phyloP scores from a whole-genome alignment of 106 monocot genomes.

The Amphibolis antarctica region DNA sequence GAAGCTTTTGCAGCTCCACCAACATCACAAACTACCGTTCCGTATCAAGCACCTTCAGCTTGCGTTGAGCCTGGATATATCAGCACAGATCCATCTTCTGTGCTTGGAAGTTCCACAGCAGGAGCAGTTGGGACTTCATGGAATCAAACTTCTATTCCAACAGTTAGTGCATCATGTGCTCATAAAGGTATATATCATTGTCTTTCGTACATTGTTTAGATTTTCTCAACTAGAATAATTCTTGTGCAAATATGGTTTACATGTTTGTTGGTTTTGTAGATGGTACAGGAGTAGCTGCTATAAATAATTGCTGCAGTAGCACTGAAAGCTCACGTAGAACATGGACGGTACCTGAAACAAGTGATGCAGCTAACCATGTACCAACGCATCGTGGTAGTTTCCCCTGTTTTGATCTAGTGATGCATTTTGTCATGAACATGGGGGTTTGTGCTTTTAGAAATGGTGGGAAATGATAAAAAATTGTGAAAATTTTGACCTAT shows the following conservation, averaged over 20 bases:
- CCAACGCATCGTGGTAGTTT: conserved; percentile 49
- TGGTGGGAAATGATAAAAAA: too few relatives aligned
- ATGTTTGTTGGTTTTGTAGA: conserved; percentile 33
- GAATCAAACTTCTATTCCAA: conserved; percentile 36
- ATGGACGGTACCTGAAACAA: conserved; percentile 36
- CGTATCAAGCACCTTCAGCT: conserved; percentile 41
- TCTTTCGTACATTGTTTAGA: background rate
- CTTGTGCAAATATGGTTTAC: background rate
- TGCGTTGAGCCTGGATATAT: conserved; percentile 36
- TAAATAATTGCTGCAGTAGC: conserved; percentile 59
- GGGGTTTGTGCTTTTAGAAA: too few relatives aligned
- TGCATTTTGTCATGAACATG: background rate
- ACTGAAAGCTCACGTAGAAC: conserved; percentile 36
- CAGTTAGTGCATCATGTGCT: conserved; percentile 21
- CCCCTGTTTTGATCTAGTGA: background rate
- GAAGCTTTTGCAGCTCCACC: conserved; percentile 27
- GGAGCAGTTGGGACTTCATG: conserved; percentile 47
- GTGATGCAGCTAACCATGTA: conserved; percentile 52
- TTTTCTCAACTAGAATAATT: background rate
- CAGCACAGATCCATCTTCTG: conserved; percentile 47
- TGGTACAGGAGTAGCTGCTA: conserved; percentile 23
- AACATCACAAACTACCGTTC: conserved; percentile 28
- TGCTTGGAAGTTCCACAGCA: conserved; percentile 35
- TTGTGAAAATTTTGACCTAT: too few relatives aligned
- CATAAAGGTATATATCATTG: conserved; percentile 30